Conservation (phyloP, 2,329 filamentous ascomycete genomes). For the Capronia epimyces region DNA sequence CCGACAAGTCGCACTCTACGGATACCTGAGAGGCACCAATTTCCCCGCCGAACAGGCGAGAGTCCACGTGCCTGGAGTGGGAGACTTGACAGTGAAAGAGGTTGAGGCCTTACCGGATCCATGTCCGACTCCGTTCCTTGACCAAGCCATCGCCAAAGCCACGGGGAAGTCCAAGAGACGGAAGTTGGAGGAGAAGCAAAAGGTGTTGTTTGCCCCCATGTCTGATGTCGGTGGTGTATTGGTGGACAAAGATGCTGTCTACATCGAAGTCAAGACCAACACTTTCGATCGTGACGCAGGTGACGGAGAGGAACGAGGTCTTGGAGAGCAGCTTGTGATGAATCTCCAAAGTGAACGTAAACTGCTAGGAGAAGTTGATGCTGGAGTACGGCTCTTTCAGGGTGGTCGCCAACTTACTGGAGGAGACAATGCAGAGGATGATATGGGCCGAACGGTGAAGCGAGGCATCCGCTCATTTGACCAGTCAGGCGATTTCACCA, state of each 20-base stretch:
- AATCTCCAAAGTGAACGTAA: constrained; percentile 76
- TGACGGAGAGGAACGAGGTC: constrained; percentile 66
- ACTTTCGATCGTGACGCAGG: constrained; percentile 65
- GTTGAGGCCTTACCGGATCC: constrained; percentile 90
- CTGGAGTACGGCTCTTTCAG: constrained; percentile 79
- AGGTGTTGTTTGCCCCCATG: constrained; percentile 94
- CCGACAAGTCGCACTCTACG: constrained; percentile 82
- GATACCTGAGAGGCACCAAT: constrained; percentile 91
- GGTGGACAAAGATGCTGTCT: constrained; percentile 95
- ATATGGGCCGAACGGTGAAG: constrained; percentile 52
- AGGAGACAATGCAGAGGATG: constrained; percentile 52
- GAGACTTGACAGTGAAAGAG: constrained; percentile 74
- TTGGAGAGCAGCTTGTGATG: constrained; percentile 92
- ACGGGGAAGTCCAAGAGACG: constrained; percentile 75
- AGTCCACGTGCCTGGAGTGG: constrained; percentile 87
- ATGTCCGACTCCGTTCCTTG: constrained; percentile 87
- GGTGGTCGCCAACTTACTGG: constrained; percentile 57
- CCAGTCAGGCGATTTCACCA: constrained; percentile 42
- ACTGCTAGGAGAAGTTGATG: constrained; percentile 73
- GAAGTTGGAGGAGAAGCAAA: constrained; percentile 91
- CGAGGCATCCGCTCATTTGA: constrained; percentile 49
- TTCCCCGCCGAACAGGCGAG: constrained; percentile 79
- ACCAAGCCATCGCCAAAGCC: constrained; percentile 77
- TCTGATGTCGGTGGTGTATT: constrained; percentile 93
- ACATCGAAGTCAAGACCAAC: constrained; percentile 66